Conservation (phyloP, 2,329 filamentous ascomycete species). For the Cladosporium sphaerospermum region DNA sequence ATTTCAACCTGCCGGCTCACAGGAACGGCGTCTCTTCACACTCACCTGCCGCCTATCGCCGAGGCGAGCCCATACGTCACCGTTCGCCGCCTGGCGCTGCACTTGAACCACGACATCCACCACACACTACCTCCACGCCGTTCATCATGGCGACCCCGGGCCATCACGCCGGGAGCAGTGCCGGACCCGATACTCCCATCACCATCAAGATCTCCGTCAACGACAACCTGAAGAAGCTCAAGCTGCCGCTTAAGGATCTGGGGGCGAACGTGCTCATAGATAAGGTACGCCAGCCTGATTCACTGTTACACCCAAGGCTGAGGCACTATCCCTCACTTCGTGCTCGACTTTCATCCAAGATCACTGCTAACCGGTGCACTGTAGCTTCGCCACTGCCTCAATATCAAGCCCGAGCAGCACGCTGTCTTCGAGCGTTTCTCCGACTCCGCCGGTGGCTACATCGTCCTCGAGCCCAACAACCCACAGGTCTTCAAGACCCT, state of each 20-base stretch:
- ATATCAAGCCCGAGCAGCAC: constrained; percentile 55
- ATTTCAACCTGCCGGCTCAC: not conserved
- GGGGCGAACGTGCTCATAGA: constrained; percentile 65
- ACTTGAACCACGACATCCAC: not conserved
- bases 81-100: not conserved
- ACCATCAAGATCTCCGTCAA: constrained; percentile 79
- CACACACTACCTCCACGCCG: not conserved
- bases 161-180: constrained; percentile 21
- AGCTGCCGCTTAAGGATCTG: constrained; percentile 82
- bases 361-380: constrained; percentile 15
- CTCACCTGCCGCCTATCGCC: not conserved
- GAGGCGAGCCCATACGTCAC: constrained; percentile 1
- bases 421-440: constrained; percentile 86
- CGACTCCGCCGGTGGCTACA: constrained; percentile 77
- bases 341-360: not conserved
- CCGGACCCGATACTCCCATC: constrained; percentile 64
- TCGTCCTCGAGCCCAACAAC: constrained; percentile 72
- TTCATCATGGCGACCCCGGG: constrained; percentile 31
- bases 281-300: constrained; percentile 60
- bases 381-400: constrained; percentile 65
- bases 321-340: constrained; percentile 12
- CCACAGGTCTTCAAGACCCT: constrained; percentile 90
- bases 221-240: constrained; percentile 73
- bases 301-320: constrained; percentile 2
- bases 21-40: constrained; percentile 1